A percentile compares a stretch with the other conserved stretches of the same genome.
These are phyloP conservation scores for Trametes coccinea DNA, from an alignment of 768 basidiomycete genomes.

Conservation along the genomic window DNA sequence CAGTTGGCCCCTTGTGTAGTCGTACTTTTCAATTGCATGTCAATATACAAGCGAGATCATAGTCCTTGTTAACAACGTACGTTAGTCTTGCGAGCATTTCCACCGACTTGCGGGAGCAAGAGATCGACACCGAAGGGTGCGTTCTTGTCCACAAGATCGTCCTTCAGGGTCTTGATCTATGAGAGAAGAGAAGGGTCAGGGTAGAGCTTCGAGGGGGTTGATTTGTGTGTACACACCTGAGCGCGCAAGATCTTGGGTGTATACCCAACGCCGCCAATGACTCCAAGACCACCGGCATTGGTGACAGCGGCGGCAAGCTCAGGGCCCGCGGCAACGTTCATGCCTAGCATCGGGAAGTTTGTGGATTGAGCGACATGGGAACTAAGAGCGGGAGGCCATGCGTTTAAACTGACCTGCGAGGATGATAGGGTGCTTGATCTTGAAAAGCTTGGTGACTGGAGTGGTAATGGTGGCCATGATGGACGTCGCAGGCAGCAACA, in stretches of 20 bases:
- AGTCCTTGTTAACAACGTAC: constrained; percentile 40
- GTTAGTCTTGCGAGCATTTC: constrained; percentile 88
- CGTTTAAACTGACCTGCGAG: constrained; percentile 59
- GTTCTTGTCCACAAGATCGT: constrained; percentile 67
- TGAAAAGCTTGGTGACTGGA: constrained; percentile 86
- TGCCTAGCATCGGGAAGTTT: constrained; percentile 39
- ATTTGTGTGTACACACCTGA: constrained; percentile 51
- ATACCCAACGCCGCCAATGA: constrained; percentile 88
- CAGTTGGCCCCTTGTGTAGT: constrained; percentile 89
- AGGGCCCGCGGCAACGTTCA: constrained; percentile 70
- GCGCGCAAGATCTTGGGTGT: constrained; percentile 78
- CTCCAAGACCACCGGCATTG: constrained; percentile 91
- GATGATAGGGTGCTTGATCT: constrained; percentile 84
- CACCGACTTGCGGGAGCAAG: constrained; percentile 84
- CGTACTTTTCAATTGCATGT: constrained; percentile 49
- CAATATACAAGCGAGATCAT: not conserved
- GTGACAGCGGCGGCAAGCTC: constrained; percentile 93
- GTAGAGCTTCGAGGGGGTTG: not conserved
- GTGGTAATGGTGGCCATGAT: constrained; percentile 70
- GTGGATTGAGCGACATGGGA: no score
- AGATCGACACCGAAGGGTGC: constrained; percentile 92
- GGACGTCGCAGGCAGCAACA: not conserved
- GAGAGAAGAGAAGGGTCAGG: not conserved
- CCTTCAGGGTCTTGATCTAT: constrained; percentile 75
- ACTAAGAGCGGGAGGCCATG: not conserved